Evolutionary conservation across 352 stramenopile genomes (phyloP).

Genomic region (Pythium biforme): DNA sequence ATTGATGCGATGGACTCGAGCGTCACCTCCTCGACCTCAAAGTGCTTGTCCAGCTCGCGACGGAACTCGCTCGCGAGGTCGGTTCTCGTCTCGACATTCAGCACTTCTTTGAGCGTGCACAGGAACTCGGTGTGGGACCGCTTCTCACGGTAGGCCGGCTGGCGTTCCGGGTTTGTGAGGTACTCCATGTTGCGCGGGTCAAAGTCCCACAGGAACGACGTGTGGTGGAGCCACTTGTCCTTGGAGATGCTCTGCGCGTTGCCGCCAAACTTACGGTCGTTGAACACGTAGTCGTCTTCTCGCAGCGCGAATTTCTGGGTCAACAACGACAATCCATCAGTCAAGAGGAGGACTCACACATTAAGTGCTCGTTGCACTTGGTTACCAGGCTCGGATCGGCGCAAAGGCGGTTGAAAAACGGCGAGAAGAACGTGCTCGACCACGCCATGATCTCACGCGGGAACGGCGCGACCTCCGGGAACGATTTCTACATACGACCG

Average conservation of each 20-base stretch:
- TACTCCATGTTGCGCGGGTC: conserved; percentile 94
- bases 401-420: conserved; percentile 67
- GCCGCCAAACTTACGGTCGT: conserved; percentile 93
- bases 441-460: conserved; percentile 93
- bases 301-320: conserved; percentile 84
- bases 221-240: conserved; percentile 96
- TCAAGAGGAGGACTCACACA: background rate
- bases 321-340: background rate
- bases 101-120: conserved; percentile 81
- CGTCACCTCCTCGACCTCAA: conserved; percentile 54
- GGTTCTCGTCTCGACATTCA: conserved; percentile 40
- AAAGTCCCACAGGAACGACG: conserved; percentile 97
- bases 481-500: conserved; percentile 38
- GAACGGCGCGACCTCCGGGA: conserved; percentile 77
- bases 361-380: background rate
- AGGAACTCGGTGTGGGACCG: conserved; percentile 94
- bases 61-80: conserved; percentile 47
- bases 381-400: conserved; percentile 24
- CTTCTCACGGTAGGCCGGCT: conserved; percentile 93
- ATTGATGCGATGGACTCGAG: conserved; percentile 47
- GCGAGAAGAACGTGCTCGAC: conserved; percentile 77
- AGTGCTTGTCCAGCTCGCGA: conserved; percentile 51
- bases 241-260: conserved; percentile 97
- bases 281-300: conserved; percentile 97
- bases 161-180: conserved; percentile 92